These are phyloP conservation scores for Solanum paucissectum DNA, from an alignment of 257 asterid genomes.

Conservation along the genomic window DNA sequence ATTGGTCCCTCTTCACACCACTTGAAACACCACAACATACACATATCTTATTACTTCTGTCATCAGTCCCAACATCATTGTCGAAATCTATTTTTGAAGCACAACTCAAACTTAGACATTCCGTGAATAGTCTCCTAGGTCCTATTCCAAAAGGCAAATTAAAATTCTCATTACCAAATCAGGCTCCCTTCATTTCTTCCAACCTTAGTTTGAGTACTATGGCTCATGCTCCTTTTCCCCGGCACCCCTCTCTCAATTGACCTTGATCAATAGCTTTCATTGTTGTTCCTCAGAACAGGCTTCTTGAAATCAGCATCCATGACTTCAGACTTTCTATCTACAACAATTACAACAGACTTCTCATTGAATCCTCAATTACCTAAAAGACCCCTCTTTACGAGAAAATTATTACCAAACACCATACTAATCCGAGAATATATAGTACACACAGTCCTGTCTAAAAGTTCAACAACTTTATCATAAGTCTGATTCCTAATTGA, in stretches of 20 bases:
- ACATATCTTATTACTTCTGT: conserved; percentile 7
- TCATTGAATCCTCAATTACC: conserved; percentile 14
- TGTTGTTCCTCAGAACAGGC: conserved; percentile 18
- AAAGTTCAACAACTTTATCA: conserved; percentile 67
- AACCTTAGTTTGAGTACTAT: conserved; percentile 10
- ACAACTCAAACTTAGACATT: conserved; percentile 58
- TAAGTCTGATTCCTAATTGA: conserved; percentile 80
- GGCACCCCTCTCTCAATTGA: conserved; percentile 6
- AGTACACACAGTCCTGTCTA: conserved; percentile 70
- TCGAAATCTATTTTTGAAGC: conserved; percentile 37
- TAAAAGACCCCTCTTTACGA: conserved; percentile 8
- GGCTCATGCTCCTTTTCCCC: conserved; percentile 19
- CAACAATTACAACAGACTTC: conserved; percentile 14
- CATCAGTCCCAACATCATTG: conserved; percentile 33
- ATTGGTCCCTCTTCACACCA: too few relatives aligned
- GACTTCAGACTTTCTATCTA: conserved; percentile 5
- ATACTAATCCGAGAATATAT: conserved; percentile 40
- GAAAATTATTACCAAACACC: conserved; percentile 36
- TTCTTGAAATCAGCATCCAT: conserved; percentile 5
- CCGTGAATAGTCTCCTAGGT: conserved; percentile 63
- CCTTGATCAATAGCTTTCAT: conserved; percentile 13
- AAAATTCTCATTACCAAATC: conserved; percentile 51
- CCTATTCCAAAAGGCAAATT: conserved; percentile 61
- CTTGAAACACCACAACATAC: too few relatives aligned
- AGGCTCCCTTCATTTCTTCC: conserved; percentile 36